These are phyloP conservation scores for Diplodia seriata DNA, from an alignment of 2,329 filamentous ascomycete genomes.

Conservation along the genomic window DNA sequence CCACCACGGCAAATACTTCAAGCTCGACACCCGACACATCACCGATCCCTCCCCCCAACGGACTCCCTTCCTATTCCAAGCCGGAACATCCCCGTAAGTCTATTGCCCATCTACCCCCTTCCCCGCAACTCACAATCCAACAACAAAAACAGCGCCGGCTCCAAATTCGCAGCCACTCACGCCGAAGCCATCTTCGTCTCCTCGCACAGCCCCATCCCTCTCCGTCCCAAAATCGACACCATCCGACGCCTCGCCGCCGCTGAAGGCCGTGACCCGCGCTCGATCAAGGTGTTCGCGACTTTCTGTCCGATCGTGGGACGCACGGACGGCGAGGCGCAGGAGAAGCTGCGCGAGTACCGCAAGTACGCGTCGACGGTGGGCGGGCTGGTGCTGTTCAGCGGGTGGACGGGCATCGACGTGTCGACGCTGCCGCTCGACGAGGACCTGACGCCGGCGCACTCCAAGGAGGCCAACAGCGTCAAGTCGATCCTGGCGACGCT, in stretches of 20 bases:
- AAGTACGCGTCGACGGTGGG: constrained; percentile 62
- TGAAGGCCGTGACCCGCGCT: constrained; percentile 62
- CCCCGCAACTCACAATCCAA: too few relatives aligned
- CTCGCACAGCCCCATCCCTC: constrained; percentile 58
- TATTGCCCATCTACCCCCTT: too few relatives aligned
- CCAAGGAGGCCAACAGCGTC: constrained; percentile 56
- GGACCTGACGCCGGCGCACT: constrained; percentile 63
- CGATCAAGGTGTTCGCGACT: constrained; percentile 60
- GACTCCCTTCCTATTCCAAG: constrained; percentile 56
- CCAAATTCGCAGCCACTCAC: constrained; percentile 63
- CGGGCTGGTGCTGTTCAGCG: constrained; percentile 62
- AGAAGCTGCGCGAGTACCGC: constrained; percentile 59
- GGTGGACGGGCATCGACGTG: constrained; percentile 68
- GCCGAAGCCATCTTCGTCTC: constrained; percentile 68
- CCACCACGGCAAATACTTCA: constrained; percentile 64
- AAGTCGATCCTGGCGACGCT: constrained; percentile 45
- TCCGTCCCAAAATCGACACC: constrained; percentile 59
- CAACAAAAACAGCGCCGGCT: constrained; percentile 52
- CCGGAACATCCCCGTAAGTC: constrained; percentile 60
- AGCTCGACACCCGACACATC: constrained; percentile 55
- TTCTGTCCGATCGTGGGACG: constrained; percentile 46
- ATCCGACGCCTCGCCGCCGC: constrained; percentile 61
- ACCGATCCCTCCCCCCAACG: constrained; percentile 51
- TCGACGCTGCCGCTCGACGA: constrained; percentile 64
- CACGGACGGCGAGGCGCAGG: constrained; percentile 57